phyloP scores from a whole-genome alignment of 768 basidiomycete species.

The Rubroboletus satanas region DNA sequence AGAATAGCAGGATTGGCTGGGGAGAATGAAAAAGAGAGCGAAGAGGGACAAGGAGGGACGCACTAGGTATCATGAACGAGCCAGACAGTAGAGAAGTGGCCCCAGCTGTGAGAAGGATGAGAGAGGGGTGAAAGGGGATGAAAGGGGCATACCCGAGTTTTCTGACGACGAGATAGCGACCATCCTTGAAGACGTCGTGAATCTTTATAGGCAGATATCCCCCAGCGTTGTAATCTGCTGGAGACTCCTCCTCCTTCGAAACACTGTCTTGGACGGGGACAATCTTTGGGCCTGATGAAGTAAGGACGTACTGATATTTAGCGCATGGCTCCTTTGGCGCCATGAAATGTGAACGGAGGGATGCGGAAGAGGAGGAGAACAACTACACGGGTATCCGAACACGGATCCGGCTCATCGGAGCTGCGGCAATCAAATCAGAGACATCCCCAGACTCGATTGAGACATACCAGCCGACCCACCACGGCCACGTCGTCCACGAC shows the following conservation, averaged over 20 bases:
- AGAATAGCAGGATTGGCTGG: slow-evolving; percentile 70
- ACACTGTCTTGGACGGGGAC: slow-evolving; percentile 62
- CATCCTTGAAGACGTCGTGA: slow-evolving; percentile 77
- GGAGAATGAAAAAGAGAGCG: slow-evolving; percentile 13
- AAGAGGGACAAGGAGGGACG: slow-evolving; percentile 30
- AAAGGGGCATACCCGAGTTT: slow-evolving; percentile 71
- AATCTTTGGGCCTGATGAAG: slow-evolving; percentile 62
- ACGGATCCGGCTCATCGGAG: slow-evolving; percentile 16
- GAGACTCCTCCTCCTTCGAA: slow-evolving; percentile 75
- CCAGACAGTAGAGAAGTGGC: slow-evolving; percentile 95
- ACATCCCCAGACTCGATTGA: neutral
- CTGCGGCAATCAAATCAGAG: neutral
- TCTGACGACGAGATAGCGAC: slow-evolving; percentile 79
- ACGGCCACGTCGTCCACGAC: neutral
- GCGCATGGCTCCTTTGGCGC: slow-evolving; percentile 62
- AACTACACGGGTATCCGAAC: slow-evolving; percentile 11
- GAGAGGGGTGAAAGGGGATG: neutral
- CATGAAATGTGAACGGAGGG: slow-evolving; percentile 38
- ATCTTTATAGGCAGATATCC: slow-evolving; percentile 81
- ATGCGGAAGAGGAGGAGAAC: neutral
- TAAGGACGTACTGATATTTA: slow-evolving; percentile 75
- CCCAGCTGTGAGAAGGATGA: slow-evolving; percentile 59
- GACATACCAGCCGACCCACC: neutral
- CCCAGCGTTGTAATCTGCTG: slow-evolving; percentile 79
- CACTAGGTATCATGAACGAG: slow-evolving; percentile 76